Conservation (phyloP, 2,329 filamentous ascomycete genomes). For the Pseudogymnoascus sp. region DNA sequence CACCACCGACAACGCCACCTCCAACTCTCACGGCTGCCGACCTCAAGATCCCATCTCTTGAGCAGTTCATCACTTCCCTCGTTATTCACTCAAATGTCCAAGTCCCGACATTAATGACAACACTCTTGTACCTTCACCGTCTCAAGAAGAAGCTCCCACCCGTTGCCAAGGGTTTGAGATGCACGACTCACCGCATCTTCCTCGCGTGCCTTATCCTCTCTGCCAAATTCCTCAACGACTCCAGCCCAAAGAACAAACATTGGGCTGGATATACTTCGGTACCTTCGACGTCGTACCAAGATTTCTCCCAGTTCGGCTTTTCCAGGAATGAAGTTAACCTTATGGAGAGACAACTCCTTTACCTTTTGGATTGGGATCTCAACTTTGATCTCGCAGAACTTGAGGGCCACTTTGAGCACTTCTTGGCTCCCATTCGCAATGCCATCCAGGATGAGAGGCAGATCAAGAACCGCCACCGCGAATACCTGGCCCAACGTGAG, state of each 20-base stretch:
- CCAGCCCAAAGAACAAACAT: slow-evolving; percentile 99
- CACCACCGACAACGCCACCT: slow-evolving; percentile 34
- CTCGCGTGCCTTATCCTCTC: slow-evolving; percentile 77
- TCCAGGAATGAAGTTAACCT: slow-evolving; percentile 93
- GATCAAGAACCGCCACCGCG: slow-evolving; percentile 17
- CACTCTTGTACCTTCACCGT: slow-evolving; percentile 83
- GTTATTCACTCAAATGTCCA: slow-evolving; percentile 93
- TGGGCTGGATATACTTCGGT: slow-evolving; percentile 92
- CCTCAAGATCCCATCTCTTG: slow-evolving; percentile 65
- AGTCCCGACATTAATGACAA: slow-evolving; percentile 94
- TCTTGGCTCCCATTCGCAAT: slow-evolving; percentile 75
- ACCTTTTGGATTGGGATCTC: slow-evolving; percentile 90
- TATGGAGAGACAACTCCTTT: slow-evolving; percentile 98
- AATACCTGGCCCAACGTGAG: slow-evolving; percentile 20
- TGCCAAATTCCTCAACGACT: slow-evolving; percentile 98
- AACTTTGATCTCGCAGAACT: slow-evolving; percentile 79
- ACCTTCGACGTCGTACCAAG: slow-evolving; percentile 48
- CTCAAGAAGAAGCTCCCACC: slow-evolving; percentile 80
- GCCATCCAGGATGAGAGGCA: slow-evolving; percentile 35
- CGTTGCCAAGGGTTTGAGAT: slow-evolving; percentile 91
- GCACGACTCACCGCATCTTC: slow-evolving; percentile 97
- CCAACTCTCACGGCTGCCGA: slow-evolving; percentile 41
- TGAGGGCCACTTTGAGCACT: slow-evolving; percentile 77
- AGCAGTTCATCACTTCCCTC: slow-evolving; percentile 85
- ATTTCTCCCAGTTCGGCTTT: slow-evolving; percentile 70